Percentiles rank a stretch among this genome's conserved stretches.
These are phyloP conservation scores for Pulicaria dysenterica DNA, from an alignment of 129 eudicot genomes.

Conservation along the genomic window DNA sequence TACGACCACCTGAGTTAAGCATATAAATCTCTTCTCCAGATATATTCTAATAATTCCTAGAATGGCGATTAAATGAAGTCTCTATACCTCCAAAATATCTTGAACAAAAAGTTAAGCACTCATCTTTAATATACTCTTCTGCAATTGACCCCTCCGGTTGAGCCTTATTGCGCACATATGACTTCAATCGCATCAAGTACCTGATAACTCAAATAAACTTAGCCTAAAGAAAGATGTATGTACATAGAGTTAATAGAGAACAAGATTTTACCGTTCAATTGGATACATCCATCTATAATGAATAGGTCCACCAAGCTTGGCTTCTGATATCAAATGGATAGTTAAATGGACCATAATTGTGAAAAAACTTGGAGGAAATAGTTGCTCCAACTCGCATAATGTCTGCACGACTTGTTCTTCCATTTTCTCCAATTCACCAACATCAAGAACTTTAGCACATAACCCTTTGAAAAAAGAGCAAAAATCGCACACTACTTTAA, in stretches of 20 bases:
- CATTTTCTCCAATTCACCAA: background rate
- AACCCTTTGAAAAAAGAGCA: background rate
- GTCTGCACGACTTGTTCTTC: background rate
- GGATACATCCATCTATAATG: background rate
- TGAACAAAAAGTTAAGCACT: background rate
- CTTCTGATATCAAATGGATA: background rate
- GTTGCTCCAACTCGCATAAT: constrained; percentile 1
- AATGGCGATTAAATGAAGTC: background rate
- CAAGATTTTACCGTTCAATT: background rate
- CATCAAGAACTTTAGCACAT: background rate
- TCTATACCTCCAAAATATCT: constrained; percentile 2
- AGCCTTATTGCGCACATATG: constrained; percentile 2
- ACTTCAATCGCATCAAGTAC: constrained; percentile 6
- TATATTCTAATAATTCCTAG: background rate
- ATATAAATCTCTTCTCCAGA: background rate
- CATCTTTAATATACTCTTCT: background rate
- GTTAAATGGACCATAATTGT: constrained; percentile 1
- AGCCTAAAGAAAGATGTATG: too few species aligned
- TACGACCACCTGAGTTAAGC: background rate
- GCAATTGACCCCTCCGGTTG: background rate
- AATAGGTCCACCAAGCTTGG: background rate
- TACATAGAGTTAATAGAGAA: background rate
- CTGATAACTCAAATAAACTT: too few species aligned
- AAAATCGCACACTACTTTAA: background rate
- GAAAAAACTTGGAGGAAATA: background rate